Evolutionary conservation across 1,139 yeast genomes (phyloP).

Genomic region (Kodamaea sp.): DNA sequence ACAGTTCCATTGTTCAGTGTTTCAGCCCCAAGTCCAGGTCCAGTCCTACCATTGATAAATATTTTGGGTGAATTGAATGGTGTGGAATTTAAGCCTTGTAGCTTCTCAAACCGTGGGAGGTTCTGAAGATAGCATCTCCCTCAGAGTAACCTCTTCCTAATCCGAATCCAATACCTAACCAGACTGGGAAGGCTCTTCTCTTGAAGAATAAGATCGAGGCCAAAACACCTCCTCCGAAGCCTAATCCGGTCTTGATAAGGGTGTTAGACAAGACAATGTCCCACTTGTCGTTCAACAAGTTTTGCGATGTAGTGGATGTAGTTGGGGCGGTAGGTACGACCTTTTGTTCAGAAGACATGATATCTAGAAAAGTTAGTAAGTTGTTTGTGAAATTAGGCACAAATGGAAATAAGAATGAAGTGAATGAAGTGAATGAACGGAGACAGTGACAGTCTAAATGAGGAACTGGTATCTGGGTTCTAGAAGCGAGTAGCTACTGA

Average conservation of each 20-base stretch:
- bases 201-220: slow-evolving; percentile 88
- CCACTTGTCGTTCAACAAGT: slow-evolving; percentile 87
- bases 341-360: slow-evolving; percentile 20
- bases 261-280: slow-evolving; percentile 95
- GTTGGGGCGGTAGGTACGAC: slow-evolving; percentile 37
- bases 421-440: no score
- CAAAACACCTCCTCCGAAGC: slow-evolving; percentile 95
- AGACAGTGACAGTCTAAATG: no score
- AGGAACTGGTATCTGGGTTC: no score
- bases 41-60: slow-evolving; percentile 6
- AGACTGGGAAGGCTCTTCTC: slow-evolving; percentile 95
- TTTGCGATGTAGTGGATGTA: slow-evolving; percentile 50
- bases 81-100: slow-evolving; percentile 52
- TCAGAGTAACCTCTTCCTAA: slow-evolving; percentile 97
- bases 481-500: no score
- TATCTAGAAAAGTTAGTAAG: slow-evolving; percentile 1
- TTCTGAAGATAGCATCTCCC: slow-evolving; percentile 95
- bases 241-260: slow-evolving; percentile 94
- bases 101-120: slow-evolving; percentile 70
- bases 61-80: slow-evolving; percentile 4
- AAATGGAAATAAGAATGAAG: no score
- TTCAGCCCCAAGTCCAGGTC: no score
- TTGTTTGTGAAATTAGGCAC: no score
- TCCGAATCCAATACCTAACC: slow-evolving; percentile 96
- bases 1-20: no score